Evolutionary conservation across 768 basidiomycete genomes (phyloP), one percentile per base, ranked within the genome.

Genomic region (Podaxis sp.): DNA sequence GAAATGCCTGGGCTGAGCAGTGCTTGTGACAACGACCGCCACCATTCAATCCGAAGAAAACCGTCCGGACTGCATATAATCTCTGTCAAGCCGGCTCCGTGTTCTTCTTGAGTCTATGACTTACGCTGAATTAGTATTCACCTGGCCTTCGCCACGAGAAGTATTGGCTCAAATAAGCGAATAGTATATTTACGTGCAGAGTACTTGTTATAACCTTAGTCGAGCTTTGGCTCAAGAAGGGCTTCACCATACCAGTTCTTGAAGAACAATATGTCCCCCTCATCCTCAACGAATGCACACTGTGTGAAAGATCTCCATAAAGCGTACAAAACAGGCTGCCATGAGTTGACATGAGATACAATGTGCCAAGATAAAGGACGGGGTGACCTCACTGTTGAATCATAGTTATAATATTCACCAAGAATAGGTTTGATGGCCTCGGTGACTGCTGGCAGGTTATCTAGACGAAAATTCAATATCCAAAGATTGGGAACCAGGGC

Each of bases 221-320:
- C 36, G 10, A n/a, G 36, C 16, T 47, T 57, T n/a, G 46, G 52
- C n/a, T 61, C 59, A 10, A 76, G 62, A 10, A 73, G 59, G 4
- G 79, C 69, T 53, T 77, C 69, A 6, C 83, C 84, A 28, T 76
- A 62, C 66, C 75, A 73, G 67, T 83, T 81, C 66, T 76, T 82
- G 74, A 82, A 85, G 67, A 85, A 85, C 9, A 85, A 67, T 59
- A 86, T 73, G 23, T 73, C 75, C 16, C 83, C 84, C 50, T 84
- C 80, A 52, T 79, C 76, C 63, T 86, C 85, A 14, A 87, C 76
- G 66, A 85, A 86, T 16, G 68, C 72, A 65, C 85, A 86, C 64
- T 83, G 76, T 6, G 82, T 85, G 68, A 86, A 86, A 0, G 84
- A 82, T 35, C 83, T 72, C 76, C 82, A 85, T 1, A 86, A 75